These are phyloP conservation scores for Neofusicoccum umdonicola DNA, from an alignment of 2,329 filamentous ascomycete species.

Conservation along the genomic window DNA sequence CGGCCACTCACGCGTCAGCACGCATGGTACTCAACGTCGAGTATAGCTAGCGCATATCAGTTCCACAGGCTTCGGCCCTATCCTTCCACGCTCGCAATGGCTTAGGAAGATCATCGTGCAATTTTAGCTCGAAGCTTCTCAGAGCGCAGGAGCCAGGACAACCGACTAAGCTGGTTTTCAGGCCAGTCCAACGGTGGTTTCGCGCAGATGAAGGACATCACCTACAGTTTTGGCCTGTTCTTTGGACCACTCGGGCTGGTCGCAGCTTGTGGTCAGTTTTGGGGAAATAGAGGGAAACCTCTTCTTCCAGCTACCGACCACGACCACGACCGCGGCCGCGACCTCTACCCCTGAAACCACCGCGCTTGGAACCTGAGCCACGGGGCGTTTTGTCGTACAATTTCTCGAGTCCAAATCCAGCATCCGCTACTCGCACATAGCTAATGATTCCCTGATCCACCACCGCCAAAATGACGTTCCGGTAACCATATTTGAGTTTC, in stretches of 20 bases:
- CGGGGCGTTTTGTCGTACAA: constrained; percentile 52
- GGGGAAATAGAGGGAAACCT: not conserved
- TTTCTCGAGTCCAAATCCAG: constrained; percentile 69
- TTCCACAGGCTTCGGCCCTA: no score
- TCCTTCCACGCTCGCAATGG: no score
- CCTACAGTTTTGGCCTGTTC: no score
- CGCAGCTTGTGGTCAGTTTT: not conserved
- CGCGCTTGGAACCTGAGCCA: constrained; percentile 47
- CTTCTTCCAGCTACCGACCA: not conserved
- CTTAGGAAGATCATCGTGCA: no score
- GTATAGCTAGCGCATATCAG: no score
- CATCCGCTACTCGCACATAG: constrained; percentile 78
- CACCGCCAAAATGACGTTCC: constrained; percentile 81
- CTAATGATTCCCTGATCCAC: constrained; percentile 89
- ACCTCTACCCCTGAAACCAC: constrained; percentile 31
- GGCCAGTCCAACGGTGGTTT: no score
- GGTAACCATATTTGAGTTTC: constrained; percentile 77
- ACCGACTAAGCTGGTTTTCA: no score
- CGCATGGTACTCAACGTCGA: no score
- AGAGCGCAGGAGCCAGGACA: no score
- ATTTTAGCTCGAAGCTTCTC: no score
- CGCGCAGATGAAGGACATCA: not conserved
- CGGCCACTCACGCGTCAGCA: no score
- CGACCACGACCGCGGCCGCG: constrained; percentile 39
- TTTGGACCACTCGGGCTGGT: not conserved